These are phyloP conservation scores for Pseudogymnoascus sp. DNA, from an alignment of 2,329 filamentous ascomycete genomes.

Conservation along the genomic window DNA sequence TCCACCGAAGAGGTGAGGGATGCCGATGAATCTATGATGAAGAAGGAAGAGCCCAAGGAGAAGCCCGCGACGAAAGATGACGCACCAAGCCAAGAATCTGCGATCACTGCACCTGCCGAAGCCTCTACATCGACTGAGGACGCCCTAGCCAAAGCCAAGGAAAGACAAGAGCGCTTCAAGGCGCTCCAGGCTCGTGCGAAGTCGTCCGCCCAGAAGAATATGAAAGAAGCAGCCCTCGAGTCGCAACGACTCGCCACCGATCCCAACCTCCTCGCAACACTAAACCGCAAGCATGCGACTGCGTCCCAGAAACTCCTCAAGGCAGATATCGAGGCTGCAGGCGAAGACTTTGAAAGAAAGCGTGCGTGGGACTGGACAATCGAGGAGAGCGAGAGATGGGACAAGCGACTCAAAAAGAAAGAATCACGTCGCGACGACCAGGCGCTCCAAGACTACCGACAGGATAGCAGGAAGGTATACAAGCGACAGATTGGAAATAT, in stretches of 20 bases:
- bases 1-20: constrained; percentile 17
- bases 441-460: constrained; percentile 81
- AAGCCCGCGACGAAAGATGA: not conserved
- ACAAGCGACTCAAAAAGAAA: constrained; percentile 83
- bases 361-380: constrained; percentile 98
- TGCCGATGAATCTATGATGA: not conserved
- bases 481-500: constrained; percentile 80
- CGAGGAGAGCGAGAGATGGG: constrained; percentile 92
- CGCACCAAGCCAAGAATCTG: constrained; percentile 11
- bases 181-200: constrained; percentile 77
- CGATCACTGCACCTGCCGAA: constrained; percentile 9
- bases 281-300: constrained; percentile 81
- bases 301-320: constrained; percentile 91
- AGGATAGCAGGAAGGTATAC: constrained; percentile 88
- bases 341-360: constrained; percentile 94
- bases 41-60: constrained; percentile 1
- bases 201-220: constrained; percentile 64
- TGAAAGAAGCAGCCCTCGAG: constrained; percentile 78
- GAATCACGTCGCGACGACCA: constrained; percentile 73
- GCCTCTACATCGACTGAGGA: constrained; percentile 18
- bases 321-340: constrained; percentile 76
- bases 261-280: constrained; percentile 65
- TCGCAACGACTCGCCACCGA: constrained; percentile 73
- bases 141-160: constrained; percentile 46
- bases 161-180: constrained; percentile 77